These are phyloP conservation scores for Neoconidiobolus thromboides DNA, from an alignment of 371 early-diverging fungal species.

Conservation along the genomic window DNA sequence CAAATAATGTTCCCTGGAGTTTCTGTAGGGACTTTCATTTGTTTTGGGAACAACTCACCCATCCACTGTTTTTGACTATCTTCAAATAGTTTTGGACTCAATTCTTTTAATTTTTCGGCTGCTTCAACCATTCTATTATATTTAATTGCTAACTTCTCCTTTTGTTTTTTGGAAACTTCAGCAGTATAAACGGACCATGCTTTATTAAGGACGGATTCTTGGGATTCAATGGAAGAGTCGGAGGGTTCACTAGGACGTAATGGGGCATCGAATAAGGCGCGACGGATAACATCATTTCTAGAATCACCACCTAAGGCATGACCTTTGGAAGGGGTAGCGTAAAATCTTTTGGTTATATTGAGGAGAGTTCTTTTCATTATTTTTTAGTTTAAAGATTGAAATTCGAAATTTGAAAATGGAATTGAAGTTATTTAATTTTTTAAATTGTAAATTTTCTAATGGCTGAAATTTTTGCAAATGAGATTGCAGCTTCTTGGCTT, in stretches of 20 bases:
- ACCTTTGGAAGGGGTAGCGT: too few species aligned
- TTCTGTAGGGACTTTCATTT: constrained; percentile 12
- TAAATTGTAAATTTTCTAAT: too few species aligned
- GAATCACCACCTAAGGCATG: constrained; percentile 23
- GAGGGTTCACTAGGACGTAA: constrained; percentile 24
- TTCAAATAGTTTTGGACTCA: constrained; percentile 38
- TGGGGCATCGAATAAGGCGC: constrained; percentile 43
- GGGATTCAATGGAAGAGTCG: constrained; percentile 11
- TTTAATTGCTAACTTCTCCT: constrained; percentile 38
- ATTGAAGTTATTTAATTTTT: too few species aligned
- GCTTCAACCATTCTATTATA: constrained; percentile 48
- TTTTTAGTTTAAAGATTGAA: too few species aligned
- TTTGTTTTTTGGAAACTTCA: constrained; percentile 31
- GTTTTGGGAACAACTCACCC: constrained; percentile 7
- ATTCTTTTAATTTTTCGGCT: constrained; percentile 44
- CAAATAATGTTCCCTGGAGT: constrained; percentile 6
- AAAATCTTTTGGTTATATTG: too few species aligned
- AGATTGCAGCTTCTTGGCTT: too few species aligned
- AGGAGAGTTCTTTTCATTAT: too few species aligned
- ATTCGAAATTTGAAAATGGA: too few species aligned
- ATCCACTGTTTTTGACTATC: constrained; percentile 21
- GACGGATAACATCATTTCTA: constrained; percentile 50
- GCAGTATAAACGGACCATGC: constrained; percentile 47
- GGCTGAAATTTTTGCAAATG: too few species aligned
- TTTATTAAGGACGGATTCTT: constrained; percentile 55